Base-by-base conservation (phyloP, 1,284 basidiomycete genomes). In the Puccinia sorghi region DNA sequence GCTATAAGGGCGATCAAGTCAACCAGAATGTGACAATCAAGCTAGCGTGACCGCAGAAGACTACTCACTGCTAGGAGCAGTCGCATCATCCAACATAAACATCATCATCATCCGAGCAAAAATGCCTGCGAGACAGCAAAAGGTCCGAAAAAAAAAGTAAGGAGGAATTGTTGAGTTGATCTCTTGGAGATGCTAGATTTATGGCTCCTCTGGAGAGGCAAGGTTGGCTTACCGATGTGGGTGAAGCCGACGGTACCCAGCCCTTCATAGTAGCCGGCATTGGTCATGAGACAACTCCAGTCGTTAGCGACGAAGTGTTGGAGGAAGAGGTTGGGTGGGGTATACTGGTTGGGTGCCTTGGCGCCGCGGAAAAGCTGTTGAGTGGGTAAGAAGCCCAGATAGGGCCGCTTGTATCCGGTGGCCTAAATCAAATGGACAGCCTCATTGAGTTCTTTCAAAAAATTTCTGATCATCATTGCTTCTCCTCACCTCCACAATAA, bases 61-160 rank as follows among this genome's bases (percentile, higher is more conserved):
- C 17, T 13, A 67, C 76, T 78, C 48, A 78, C 67, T 25, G 32
- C 32, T 72, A 25, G 76, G 76, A 15, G 67, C 66, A 43, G 76
- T 71, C 37, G 46, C 20, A 6, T 37, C 32, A 52, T 78, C 66
- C n/a, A 72, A 43, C 46, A 78, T 37, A 56, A 78, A 78, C 67
- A 72, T 78, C 27, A 78, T 71, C 67, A 78, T 41, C 17, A 72
- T 37, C 39, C 76, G 61, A n/a, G 76, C 52, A 22, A 69, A 78
- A 39, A 71, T 71, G 15, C 76, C 76, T 78, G 13, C 11, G 43
- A 63, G 22, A 46, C 43, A 46, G 15, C 12, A 17, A 37, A 5
- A 15, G 27, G n/a, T 7, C 9, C 2, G 32, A 15, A 22, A 74
- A 15, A 46, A 22, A 48, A 2, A 61, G 8, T 7, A 46, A 46